Conservation (phyloP, 1,139 yeast species). For the Yamadazyma songkhlaensis region DNA sequence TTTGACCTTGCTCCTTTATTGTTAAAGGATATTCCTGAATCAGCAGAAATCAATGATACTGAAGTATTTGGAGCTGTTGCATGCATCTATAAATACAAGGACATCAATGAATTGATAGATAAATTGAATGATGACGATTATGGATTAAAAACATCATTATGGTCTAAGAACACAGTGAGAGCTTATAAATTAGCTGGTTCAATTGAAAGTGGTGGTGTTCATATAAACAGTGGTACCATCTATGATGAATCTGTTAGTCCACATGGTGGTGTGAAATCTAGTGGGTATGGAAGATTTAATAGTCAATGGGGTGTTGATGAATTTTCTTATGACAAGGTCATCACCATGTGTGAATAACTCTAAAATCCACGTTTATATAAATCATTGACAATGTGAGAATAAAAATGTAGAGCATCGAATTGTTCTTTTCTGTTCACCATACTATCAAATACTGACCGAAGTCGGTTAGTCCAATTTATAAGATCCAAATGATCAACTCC, state of each 20-base stretch:
- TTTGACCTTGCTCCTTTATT: conserved; percentile 26
- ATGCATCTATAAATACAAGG: conserved; percentile 29
- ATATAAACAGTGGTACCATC: conserved; percentile 47
- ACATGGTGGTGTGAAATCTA: conserved; percentile 54
- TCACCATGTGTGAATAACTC: conserved; percentile 22
- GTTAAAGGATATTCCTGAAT: conserved; percentile 30
- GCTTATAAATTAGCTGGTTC: conserved; percentile 37
- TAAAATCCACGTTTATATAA: conserved; percentile 64
- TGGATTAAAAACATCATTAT: conserved; percentile 56
- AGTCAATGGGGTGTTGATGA: conserved; percentile 50
- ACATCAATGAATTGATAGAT: conserved; percentile 27
- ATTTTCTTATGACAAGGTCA: conserved; percentile 36
- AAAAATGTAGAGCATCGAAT: conserved; percentile 73
- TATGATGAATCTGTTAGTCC: conserved; percentile 51
- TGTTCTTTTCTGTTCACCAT: conserved; percentile 35
- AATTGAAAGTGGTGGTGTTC: conserved; percentile 49
- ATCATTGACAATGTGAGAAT: conserved; percentile 69
- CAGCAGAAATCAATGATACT: conserved; percentile 28
- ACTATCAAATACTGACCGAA: conserved; percentile 33
- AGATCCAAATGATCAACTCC: conserved; percentile 83
- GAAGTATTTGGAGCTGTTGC: conserved; percentile 54
- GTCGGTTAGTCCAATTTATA: conserved; percentile 74
- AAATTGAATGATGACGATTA: conserved; percentile 28
- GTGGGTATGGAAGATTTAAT: conserved; percentile 54
- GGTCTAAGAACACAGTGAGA: conserved; percentile 43